Percentiles rank a stretch among this genome's conserved stretches.
These are phyloP conservation scores for Trametes cingulata DNA, from an alignment of 768 basidiomycete genomes.

Conservation along the genomic window DNA sequence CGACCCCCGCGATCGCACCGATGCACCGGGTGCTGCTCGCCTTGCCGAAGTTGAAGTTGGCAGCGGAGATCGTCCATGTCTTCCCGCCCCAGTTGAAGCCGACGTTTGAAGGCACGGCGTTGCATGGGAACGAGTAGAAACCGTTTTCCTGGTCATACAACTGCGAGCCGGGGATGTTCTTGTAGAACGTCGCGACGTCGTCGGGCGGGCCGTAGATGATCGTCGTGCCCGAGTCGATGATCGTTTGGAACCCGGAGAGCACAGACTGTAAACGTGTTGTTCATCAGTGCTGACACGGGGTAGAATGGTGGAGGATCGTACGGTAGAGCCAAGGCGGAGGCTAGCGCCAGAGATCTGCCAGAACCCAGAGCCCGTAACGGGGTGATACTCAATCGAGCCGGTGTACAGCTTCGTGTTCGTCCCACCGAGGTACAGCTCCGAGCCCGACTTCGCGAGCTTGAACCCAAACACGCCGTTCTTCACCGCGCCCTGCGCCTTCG, in stretches of 20 bases:
- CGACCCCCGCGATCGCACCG: no score
- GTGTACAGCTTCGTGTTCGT: slow-evolving; percentile 34
- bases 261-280: neutral
- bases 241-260: slow-evolving; percentile 18
- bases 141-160: slow-evolving; percentile 17
- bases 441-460: slow-evolving; percentile 29
- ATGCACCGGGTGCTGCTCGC: no score
- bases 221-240: slow-evolving; percentile 30
- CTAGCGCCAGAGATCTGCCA: slow-evolving; percentile 28
- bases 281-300: no score
- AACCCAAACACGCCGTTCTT: slow-evolving; percentile 27
- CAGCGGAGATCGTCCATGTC: slow-evolving; percentile 27
- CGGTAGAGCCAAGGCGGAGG: slow-evolving; percentile 3
- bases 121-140: slow-evolving; percentile 30
- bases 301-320: neutral
- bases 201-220: slow-evolving; percentile 25
- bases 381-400: slow-evolving; percentile 34
- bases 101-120: slow-evolving; percentile 21
- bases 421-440: slow-evolving; percentile 40
- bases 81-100: slow-evolving; percentile 32
- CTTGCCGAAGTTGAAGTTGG: neutral
- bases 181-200: slow-evolving; percentile 23
- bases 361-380: slow-evolving; percentile 16
- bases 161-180: slow-evolving; percentile 22
- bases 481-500: slow-evolving; percentile 23